Percentiles rank a stretch among this genome's conserved stretches.
phyloP scores from a whole-genome alignment of 192 early-diverging fungal species.

The Chytriomyces sp. region DNA sequence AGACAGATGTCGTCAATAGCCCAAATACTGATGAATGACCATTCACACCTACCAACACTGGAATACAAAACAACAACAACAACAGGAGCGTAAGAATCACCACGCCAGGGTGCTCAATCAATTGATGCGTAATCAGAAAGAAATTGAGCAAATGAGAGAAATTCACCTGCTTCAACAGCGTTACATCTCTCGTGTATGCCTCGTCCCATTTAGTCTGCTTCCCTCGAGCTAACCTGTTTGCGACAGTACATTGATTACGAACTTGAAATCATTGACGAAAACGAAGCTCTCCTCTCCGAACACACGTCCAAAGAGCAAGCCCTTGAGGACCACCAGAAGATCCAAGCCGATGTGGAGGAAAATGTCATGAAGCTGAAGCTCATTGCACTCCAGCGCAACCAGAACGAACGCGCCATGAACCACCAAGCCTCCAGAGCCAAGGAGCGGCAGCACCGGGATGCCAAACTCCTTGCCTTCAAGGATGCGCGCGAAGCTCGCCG shows the following conservation, averaged over 20 bases:
- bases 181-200: conserved; percentile 24
- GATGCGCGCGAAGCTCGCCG: conserved; percentile 15
- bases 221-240: neutral
- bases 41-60: too few relatives aligned
- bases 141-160: conserved; percentile 38
- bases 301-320: conserved; percentile 32
- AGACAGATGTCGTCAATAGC: too few relatives aligned
- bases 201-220: neutral
- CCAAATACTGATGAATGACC: too few relatives aligned
- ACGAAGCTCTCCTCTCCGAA: conserved; percentile 32
- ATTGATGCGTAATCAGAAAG: conserved; percentile 28
- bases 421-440: conserved; percentile 14
- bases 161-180: conserved; percentile 27
- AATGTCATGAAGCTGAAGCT: conserved; percentile 21
- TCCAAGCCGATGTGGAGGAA: conserved; percentile 25
- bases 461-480: conserved; percentile 5
- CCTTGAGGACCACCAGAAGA: conserved; percentile 30
- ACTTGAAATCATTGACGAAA: conserved; percentile 32
- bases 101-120: conserved; percentile 28
- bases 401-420: conserved; percentile 8
- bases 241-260: conserved; percentile 29
- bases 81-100: conserved; percentile 25
- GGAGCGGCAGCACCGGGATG: conserved; percentile 14
- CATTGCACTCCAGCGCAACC: conserved; percentile 13
- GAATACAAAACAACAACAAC: too few relatives aligned